Evolutionary conservation across 805 yeast genomes (phyloP), one percentile per base, ranked within the genome.

Genomic region (Lipomyces sp.): DNA sequence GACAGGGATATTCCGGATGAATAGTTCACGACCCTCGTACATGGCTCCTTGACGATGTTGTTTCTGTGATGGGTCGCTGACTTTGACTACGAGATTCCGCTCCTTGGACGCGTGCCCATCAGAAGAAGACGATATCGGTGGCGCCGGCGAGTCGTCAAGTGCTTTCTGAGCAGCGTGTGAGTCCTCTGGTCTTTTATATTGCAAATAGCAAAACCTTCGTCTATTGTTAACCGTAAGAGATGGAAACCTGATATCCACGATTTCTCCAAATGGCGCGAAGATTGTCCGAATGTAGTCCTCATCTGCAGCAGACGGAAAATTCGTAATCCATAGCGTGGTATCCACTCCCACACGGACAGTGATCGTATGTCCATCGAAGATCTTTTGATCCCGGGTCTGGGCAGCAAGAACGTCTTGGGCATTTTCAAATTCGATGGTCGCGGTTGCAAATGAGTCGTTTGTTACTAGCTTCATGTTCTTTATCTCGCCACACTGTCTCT

Each of bases 141-240:
- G 69, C 42, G 70, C 67, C 4, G 42, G 30, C 11, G 59, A 29
- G 11, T 81, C 85, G 73, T 88, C 74, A 10, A 86, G 75, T 0
- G 67, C 64, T 0, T 66, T 66, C 0, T 84, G 78, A 0, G 90
- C 88, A 0, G 69, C 60, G 0, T 73, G 57, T 0, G 90, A 89
- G 18, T 77, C 77, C n/a, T 79, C 78, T 0, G 82, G 63, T 4
- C 79, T 73, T 0, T 76, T 63, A 69, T 78, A 87, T 71, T 90
- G 95, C 15, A 89, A 80, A 73, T 90, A 91, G 69, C 94, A 90
- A 73, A 91, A 91, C 37, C 96, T 75, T 64, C 95, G 80, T 37
- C 82, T 82, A 3, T 84, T 74, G 71, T 85, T 84, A 57, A 77
- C 81, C 56, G 80, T 81, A 65, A 87, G 82, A 0, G 90, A 83